These are phyloP conservation scores for Stephanodiscus minutulus DNA, from an alignment of 108 stramenopile species.

Conservation along the genomic window DNA sequence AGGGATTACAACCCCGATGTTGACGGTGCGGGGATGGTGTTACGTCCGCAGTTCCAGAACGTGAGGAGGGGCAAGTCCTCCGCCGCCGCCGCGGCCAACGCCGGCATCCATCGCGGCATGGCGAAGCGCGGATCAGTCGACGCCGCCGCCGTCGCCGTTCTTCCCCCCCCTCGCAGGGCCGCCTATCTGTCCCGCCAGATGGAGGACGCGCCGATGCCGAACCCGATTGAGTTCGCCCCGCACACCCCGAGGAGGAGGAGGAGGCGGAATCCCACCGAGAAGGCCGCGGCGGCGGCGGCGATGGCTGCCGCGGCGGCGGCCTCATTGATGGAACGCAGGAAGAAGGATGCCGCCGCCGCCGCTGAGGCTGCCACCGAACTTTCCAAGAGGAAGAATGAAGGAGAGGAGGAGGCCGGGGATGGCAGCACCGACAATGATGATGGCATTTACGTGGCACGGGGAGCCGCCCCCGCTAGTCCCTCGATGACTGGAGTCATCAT, in stretches of 20 bases:
- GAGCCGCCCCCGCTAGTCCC: not conserved
- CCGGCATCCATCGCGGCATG: not conserved
- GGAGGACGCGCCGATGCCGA: not conserved
- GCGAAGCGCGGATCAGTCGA: not conserved
- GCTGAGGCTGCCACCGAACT: no score
- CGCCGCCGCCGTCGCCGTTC: not conserved
- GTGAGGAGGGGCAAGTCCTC: conserved; percentile 7
- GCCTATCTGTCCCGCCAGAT: not conserved
- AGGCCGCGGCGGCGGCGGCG: conserved; percentile 35
- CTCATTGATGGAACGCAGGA: conserved; percentile 17
- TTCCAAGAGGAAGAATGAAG: not conserved
- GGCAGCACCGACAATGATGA: not conserved
- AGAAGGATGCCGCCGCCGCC: conserved; percentile 24
- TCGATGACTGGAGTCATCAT: not conserved
- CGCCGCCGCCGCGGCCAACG: not conserved
- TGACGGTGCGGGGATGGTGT: conserved; percentile 4
- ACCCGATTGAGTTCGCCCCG: not conserved
- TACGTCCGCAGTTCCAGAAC: conserved; percentile 32
- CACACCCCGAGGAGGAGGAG: conserved; percentile 3
- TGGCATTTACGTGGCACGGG: no score
- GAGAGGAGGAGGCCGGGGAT: not conserved
- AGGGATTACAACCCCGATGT: conserved; percentile 16
- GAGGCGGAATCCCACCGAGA: conserved; percentile 33
- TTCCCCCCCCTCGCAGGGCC: not conserved
- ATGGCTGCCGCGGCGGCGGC: conserved; percentile 46